Evolutionary conservation across 139 green algal genomes (phyloP).

Genomic region (Penium margaritaceum): DNA sequence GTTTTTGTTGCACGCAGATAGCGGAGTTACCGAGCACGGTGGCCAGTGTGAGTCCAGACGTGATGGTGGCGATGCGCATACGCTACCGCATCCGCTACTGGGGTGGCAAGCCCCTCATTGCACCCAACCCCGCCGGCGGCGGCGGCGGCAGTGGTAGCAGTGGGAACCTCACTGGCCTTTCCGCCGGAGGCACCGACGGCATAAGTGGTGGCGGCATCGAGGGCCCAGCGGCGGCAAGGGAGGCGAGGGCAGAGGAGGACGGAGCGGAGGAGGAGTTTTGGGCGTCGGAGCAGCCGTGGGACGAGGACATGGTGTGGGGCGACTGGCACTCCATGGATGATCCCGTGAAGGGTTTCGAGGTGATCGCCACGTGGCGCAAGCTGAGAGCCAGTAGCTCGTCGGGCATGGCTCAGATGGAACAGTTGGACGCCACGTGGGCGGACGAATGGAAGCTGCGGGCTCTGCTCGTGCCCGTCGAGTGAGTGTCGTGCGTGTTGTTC

Average conservation of each 20-base stretch:
- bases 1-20: neutral
- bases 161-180: too few species aligned
- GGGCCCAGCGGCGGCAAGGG: neutral
- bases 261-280: slow-evolving; percentile 14
- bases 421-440: slow-evolving; percentile 11
- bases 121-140: too few species aligned
- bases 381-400: slow-evolving; percentile 12
- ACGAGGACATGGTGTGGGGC: slow-evolving; percentile 14
- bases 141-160: too few species aligned
- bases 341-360: slow-evolving; percentile 20
- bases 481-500: too few species aligned
- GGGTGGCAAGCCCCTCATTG: too few species aligned
- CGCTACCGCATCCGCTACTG: slow-evolving; percentile 4
- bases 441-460: slow-evolving; percentile 18
- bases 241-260: neutral
- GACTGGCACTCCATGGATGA: slow-evolving; percentile 26
- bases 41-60: neutral
- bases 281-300: neutral
- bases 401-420: slow-evolving; percentile 25
- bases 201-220: neutral
- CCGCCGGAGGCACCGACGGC: too few species aligned
- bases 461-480: neutral
- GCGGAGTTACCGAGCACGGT: neutral
- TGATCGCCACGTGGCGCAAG: slow-evolving; percentile 26
- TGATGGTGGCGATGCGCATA: slow-evolving; percentile 5